phyloP scores from a whole-genome alignment of 2,329 filamentous ascomycete species.

The Botrytis squamosa region DNA sequence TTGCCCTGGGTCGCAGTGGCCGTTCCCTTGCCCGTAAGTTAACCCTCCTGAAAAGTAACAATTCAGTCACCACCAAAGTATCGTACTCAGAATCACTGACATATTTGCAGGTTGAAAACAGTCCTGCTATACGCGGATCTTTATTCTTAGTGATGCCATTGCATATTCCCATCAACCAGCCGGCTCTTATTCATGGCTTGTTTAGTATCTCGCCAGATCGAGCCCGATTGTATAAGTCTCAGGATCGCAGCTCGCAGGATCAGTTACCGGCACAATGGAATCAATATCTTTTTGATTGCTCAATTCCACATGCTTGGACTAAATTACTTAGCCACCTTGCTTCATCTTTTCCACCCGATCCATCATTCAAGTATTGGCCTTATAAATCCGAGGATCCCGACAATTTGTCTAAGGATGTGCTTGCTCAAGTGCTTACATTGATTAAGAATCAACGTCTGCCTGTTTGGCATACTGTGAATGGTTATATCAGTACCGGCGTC shows the following conservation, averaged over 20 bases:
- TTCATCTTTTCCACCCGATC: constrained; percentile 13
- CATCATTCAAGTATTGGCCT: constrained; percentile 30
- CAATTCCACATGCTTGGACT: constrained; percentile 35
- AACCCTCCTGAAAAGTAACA: neutral
- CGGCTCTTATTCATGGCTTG: constrained; percentile 40
- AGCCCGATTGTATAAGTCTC: constrained; percentile 33
- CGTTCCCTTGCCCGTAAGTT: constrained; percentile 32
- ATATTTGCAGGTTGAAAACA: neutral
- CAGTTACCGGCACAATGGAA: constrained; percentile 37
- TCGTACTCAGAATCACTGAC: neutral
- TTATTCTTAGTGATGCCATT: constrained; percentile 40
- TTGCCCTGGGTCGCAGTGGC: constrained; percentile 42
- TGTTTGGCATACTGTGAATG: constrained; percentile 30
- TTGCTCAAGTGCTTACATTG: constrained; percentile 25
- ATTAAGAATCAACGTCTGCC: constrained; percentile 25
- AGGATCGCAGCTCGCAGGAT: constrained; percentile 32
- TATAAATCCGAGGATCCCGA: constrained; percentile 14
- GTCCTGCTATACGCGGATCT: constrained; percentile 27
- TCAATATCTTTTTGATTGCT: constrained; percentile 33
- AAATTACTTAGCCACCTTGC: constrained; percentile 27
- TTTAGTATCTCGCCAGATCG: constrained; percentile 41
- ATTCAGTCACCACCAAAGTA: neutral
- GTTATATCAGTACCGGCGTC: constrained; percentile 24
- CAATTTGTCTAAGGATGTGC: constrained; percentile 24
- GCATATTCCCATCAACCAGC: constrained; percentile 37